Base-by-base conservation (phyloP, 1,139 yeast species). In the Kurtzmaniella quercitrusa region DNA sequence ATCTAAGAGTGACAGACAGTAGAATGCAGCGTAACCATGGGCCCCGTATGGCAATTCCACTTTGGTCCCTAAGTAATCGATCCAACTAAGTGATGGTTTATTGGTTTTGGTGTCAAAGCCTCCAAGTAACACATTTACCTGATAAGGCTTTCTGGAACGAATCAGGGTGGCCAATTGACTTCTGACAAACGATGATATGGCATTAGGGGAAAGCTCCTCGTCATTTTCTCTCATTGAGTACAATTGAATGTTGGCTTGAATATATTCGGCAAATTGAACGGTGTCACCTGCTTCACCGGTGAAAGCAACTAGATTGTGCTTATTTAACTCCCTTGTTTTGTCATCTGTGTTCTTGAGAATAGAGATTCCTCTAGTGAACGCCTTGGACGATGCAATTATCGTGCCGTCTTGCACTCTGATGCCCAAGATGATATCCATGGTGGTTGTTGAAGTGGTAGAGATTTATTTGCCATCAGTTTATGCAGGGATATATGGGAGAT, bases 241-340 rank as follows among this genome's bases (percentile, higher is more conserved):
- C 50, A 93, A 75, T 64, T 88, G 95, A 53, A 90, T 81, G 61
- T 94, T 93, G 42, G 97, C 98, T 63, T 88, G 95, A 50, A 90
- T 79, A 60, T 83, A 88, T 60, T 93, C 98, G 38, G 96, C 95
- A 67, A 93, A 91, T 62, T 93, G 95, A n/a, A 87, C 91, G 2
- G 98, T 88, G 62, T 93, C 99, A 47, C 98, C 98, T 3, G 97
- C 78, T 63, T 93, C 98, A 45, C 99, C 99, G 3, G 96, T 85
- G 68, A 71, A 91, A 42, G 97, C 96, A 70, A 93, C 76, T 54
- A 91, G 73, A 48, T 88, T 79, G 60, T 86, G 94, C 41, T 81
- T 77, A 55, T 88, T 88, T 54, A 93, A 74, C 40, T 65, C 68
- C 51, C 94, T 70, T 11, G 98, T 91, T 68, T 93, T 93, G 66